Evolutionary conservation across 1,284 basidiomycete species (phyloP), one percentile per base, ranked within the genome.

Genomic region (Irpex lacteus): DNA sequence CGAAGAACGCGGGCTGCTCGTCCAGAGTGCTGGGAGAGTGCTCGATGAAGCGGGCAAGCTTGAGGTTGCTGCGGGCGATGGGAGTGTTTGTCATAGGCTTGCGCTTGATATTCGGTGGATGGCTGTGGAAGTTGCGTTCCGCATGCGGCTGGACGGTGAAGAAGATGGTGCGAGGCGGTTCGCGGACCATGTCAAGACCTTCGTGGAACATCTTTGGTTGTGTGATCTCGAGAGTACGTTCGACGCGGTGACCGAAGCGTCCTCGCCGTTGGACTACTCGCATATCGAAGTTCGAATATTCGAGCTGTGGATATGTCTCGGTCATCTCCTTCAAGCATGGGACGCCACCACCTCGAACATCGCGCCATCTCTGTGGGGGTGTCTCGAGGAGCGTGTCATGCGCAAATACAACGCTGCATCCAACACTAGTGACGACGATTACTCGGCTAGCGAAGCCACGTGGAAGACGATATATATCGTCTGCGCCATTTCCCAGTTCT

Each of bases 401-500:
- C 56, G 50, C 18, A 57, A 49, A 44, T 68, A 66, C 44, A 62
- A 69, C 37, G 15, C 26, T 13, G 26, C 3, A 32, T 9, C 6
- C 15, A 26, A 47, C 40, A 65, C 72, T 0, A 59, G 55, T 1
- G 32, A 61, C 9, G 72, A 77, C 5, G 77, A 81, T 37, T 71
- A 89, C 0, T 80, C 85, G 37, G 80, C 80, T 3, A 89, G 90
- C 65, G 95, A 96, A 74, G 74, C 81, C 5, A 78, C 89, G 8
- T 97, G 95, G 92, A 85, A 82, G 59, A 79, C 83, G 3, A 79
- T 93, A 6, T 91, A 94, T 69, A 83, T 82, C 11, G 74, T 96
- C 0, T 91, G 87, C 64, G 84, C 88, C 0, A 74, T 98, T 3
- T 92, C 92, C 0, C 95, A 96, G 70, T 93, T 97, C 76, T 89